Percentiles rank a stretch among this genome's conserved stretches.
phyloP scores from a whole-genome alignment of 2,329 filamentous ascomycete genomes.

The Fusarium pseudograminearum region DNA sequence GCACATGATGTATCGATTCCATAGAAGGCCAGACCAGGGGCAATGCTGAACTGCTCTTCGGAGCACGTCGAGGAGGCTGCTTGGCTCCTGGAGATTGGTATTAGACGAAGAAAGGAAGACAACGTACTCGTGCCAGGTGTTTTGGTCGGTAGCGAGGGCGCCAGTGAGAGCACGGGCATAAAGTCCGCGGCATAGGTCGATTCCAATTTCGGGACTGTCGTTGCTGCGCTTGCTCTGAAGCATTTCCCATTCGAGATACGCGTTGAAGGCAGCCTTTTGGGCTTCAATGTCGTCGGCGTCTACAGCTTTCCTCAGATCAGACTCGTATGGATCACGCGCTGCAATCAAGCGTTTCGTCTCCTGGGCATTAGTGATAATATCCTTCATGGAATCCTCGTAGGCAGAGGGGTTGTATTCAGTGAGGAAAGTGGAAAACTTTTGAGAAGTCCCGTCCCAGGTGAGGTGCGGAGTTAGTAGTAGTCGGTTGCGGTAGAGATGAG shows the following conservation, averaged over 20 bases:
- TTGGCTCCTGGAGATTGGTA: constrained; percentile 55
- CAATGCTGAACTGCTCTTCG: constrained; percentile 89
- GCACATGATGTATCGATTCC: constrained; percentile 88
- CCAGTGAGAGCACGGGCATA: constrained; percentile 81
- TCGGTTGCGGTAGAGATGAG: constrained; percentile 76
- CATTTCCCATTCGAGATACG: constrained; percentile 91
- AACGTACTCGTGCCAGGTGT: constrained; percentile 85
- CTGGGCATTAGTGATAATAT: constrained; percentile 72
- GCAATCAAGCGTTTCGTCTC: constrained; percentile 72
- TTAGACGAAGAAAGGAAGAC: constrained; percentile 74
- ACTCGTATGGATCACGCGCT: constrained; percentile 75
- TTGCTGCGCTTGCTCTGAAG: constrained; percentile 66
- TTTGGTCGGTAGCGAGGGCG: constrained; percentile 78
- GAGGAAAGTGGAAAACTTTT: constrained; percentile 79
- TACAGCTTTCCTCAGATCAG: constrained; percentile 70
- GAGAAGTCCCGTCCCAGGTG: constrained; percentile 80
- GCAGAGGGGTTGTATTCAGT: constrained; percentile 75
- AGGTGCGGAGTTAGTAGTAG: constrained; percentile 77
- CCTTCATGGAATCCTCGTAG: constrained; percentile 81
- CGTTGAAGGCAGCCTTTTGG: constrained; percentile 64
- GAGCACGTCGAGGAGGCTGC: constrained; percentile 73
- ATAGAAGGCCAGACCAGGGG: constrained; percentile 90
- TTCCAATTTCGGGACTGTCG: constrained; percentile 57
- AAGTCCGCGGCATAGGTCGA: constrained; percentile 71
- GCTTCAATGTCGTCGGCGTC: constrained; percentile 67